Base-by-base conservation (phyloP, 2,329 filamentous ascomycete genomes). In the Diplodia seriata region DNA sequence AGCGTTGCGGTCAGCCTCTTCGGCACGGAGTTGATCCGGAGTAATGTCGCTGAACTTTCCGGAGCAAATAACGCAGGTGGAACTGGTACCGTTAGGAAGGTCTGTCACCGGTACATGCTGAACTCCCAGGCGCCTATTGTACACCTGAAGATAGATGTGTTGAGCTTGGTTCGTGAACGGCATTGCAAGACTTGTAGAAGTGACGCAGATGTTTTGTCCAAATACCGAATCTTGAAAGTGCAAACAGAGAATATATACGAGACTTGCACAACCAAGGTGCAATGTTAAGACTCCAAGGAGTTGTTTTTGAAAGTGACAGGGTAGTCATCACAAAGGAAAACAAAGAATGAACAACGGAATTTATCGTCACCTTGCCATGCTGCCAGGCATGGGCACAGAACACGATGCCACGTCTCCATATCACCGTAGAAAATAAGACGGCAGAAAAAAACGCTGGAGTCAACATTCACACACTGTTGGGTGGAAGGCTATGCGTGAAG, bases 111-210 rank as follows among this genome's bases (percentile, higher is more conserved):
- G 57, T 9, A 62, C 43, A 47, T 62, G 57, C 26, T 62, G 40
- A 29, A 62, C 57, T 29, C 50, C 57, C 4, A 62, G 26, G 15
- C 57, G 40, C 40, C 15, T 62, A 29, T 62, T 33, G 40, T 62
- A 50, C 9, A 62, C 9, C 57, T 62, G 57, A 23, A 62, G 57
- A 43, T 43, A 23, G n/a, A 62, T 62, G 12, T 12, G 23, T 18
- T 62, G 57, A n/a, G n/a, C 8, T 4, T n/a, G 14, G 8, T 59
- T 50, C 26, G 33, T 43, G 1, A 50, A 33, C 23, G 40, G 47
- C n/a, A 50, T 62, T 43, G 57, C 26, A 15, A 7, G 26, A 26
- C 4, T 26, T 26, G 26, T 14, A 20, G 1, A 50, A 33, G 11
- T 23, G 26, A 15, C 8, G 5, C 29, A 8, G 31, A 31, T 20